Conservation (phyloP, 441 rosid species). For the Melastoma candidum region DNA sequence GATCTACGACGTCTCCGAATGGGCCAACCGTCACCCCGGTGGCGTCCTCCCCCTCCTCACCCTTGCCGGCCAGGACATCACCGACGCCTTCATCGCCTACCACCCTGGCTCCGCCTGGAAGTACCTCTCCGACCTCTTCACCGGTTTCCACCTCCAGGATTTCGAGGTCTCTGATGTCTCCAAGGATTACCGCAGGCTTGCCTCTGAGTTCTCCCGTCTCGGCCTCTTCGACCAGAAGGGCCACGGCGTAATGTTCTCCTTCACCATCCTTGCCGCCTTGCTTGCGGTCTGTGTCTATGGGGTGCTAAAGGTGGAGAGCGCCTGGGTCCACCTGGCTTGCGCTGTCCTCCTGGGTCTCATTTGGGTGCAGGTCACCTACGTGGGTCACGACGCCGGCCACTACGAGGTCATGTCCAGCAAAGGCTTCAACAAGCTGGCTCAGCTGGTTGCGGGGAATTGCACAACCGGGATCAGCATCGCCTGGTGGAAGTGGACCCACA, state of each 20-base stretch:
- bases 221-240: conserved; percentile 31
- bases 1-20: conserved; percentile 66
- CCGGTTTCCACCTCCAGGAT: conserved; percentile 60
- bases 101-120: conserved; percentile 90
- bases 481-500: conserved; percentile 99
- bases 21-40: conserved; percentile 77
- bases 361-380: conserved; percentile 79
- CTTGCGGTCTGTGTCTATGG: conserved; percentile 48
- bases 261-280: conserved; percentile 37
- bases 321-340: conserved; percentile 47
- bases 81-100: conserved; percentile 89
- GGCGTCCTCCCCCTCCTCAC: conserved; percentile 61
- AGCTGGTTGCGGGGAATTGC: conserved; percentile 76
- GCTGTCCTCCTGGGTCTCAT: conserved; percentile 58
- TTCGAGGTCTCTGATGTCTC: conserved; percentile 57
- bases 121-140: conserved; percentile 45
- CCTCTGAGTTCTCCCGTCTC: conserved; percentile 36
- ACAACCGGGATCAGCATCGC: conserved; percentile 92
- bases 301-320: conserved; percentile 41
- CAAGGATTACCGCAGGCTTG: conserved; percentile 55
- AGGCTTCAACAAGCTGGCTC: conserved; percentile 47
- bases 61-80: conserved; percentile 80
- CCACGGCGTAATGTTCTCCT: conserved; percentile 34
- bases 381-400: conserved; percentile 95
- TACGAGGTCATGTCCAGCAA: conserved; percentile 57